Conservation (phyloP, 164 flowering plant species). For the Vitis cinerea region DNA sequence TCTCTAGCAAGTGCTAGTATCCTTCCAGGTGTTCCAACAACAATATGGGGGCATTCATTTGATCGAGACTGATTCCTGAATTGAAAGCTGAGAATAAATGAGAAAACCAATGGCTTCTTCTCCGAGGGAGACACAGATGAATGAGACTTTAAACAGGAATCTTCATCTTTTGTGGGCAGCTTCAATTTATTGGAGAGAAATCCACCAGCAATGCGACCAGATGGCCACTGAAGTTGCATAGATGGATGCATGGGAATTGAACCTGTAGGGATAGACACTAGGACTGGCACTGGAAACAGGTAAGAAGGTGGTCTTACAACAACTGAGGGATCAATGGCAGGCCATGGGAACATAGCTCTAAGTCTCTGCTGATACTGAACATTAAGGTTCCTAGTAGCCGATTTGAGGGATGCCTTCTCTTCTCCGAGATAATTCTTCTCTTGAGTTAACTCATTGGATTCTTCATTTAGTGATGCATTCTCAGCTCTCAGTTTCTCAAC, state of each 20-base stretch:
- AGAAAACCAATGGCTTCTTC: constrained; percentile 60
- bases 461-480: constrained; percentile 65
- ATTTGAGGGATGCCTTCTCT: constrained; percentile 80
- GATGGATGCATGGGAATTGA: constrained; percentile 83
- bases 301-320: constrained; percentile 74
- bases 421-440: constrained; percentile 96
- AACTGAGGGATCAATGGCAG: constrained; percentile 68
- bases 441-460: constrained; percentile 87
- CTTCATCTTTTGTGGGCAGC: constrained; percentile 25
- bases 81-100: constrained; percentile 50
- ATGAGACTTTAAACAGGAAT: constrained; percentile 33
- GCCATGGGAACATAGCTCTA: constrained; percentile 77
- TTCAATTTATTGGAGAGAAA: constrained; percentile 51
- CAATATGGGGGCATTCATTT: constrained; percentile 59
- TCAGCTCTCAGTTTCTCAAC: constrained; percentile 79
- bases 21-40: constrained; percentile 98
- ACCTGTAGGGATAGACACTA: constrained; percentile 65
- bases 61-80: constrained; percentile 36
- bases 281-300: constrained; percentile 69
- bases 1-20: constrained; percentile 84
- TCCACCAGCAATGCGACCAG: constrained; percentile 62
- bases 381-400: constrained; percentile 77
- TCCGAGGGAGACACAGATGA: constrained; percentile 32
- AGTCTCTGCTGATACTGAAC: constrained; percentile 76
- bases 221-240: constrained; percentile 87